Evolutionary conservation across 306 rosid genomes (phyloP).

Genomic region (Sphenostylis stenocarpa): DNA sequence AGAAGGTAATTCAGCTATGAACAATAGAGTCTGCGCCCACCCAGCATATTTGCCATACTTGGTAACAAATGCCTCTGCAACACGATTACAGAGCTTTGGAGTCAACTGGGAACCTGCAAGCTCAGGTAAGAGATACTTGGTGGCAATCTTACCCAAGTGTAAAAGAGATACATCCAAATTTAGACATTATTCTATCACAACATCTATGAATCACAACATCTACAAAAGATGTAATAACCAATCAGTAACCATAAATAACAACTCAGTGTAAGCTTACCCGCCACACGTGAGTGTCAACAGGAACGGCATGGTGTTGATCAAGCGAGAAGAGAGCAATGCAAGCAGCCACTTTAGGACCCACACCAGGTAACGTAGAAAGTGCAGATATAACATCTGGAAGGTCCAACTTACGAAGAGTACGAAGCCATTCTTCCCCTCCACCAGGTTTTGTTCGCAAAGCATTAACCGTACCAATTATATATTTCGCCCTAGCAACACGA

Average conservation of each 20-base stretch:
- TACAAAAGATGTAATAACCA: background rate
- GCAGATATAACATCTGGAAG: conserved; percentile 61
- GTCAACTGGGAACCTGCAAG: conserved; percentile 88
- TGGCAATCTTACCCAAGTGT: conserved; percentile 74
- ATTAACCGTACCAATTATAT: conserved; percentile 66
- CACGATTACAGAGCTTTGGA: conserved; percentile 68
- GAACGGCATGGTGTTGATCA: conserved; percentile 94
- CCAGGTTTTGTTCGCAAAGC: conserved; percentile 63
- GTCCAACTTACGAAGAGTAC: conserved; percentile 66
- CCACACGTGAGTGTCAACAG: conserved; percentile 96
- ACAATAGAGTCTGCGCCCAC: conserved; percentile 94
- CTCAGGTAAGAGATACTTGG: conserved; percentile 83
- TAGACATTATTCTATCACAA: conserved; percentile 13
- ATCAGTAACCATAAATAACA: background rate
- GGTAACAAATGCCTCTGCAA: conserved; percentile 84
- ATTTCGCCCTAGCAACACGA: conserved; percentile 69
- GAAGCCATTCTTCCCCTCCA: conserved; percentile 89
- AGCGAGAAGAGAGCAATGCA: conserved; percentile 95
- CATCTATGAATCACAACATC: background rate
- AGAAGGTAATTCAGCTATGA: conserved; percentile 89
- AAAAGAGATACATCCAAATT: conserved; percentile 19
- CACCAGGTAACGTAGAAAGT: conserved; percentile 79
- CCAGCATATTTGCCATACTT: conserved; percentile 94
- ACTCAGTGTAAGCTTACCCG: conserved; percentile 47
- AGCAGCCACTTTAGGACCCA: conserved; percentile 98